Percentiles rank a stretch among this genome's conserved stretches.
Conservation (phyloP, 1,284 basidiomycete species). For the Farysia itapuensis region DNA sequence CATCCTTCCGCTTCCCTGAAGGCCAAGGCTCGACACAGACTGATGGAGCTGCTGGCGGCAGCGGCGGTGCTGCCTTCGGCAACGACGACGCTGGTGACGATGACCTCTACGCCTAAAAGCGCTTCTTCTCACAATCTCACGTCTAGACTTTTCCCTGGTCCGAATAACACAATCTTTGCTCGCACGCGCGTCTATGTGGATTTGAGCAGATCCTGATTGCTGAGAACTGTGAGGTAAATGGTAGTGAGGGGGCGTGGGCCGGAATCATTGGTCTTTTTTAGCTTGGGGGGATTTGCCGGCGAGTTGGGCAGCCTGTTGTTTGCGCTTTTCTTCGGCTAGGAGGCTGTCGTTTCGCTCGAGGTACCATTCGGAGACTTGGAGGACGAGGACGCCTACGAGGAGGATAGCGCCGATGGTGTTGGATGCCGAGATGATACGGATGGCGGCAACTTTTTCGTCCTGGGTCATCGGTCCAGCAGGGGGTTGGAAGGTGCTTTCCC, state of each 20-base stretch:
- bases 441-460: slow-evolving; percentile 39
- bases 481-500: slow-evolving; percentile 14
- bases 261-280: too few species aligned
- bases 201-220: too few species aligned
- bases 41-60: slow-evolving; percentile 28
- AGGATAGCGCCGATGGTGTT: slow-evolving; percentile 52
- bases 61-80: slow-evolving; percentile 72
- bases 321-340: slow-evolving; percentile 25
- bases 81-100: slow-evolving; percentile 83
- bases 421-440: slow-evolving; percentile 50
- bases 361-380: slow-evolving; percentile 54
- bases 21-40: slow-evolving; percentile 45
- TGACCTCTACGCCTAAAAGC: slow-evolving; percentile 41
- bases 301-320: slow-evolving; percentile 15
- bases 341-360: slow-evolving; percentile 34
- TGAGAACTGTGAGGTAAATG: too few species aligned
- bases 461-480: slow-evolving; percentile 31
- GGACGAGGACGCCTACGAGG: slow-evolving; percentile 47
- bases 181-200: too few species aligned
- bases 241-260: too few species aligned
- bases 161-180: too few species aligned
- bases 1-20: slow-evolving; percentile 96
- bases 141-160: too few species aligned
- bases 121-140: too few species aligned
- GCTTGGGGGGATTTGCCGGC: too few species aligned